These are phyloP conservation scores for Gentiana straminea DNA, from an alignment of 257 asterid species.

Conservation along the genomic window DNA sequence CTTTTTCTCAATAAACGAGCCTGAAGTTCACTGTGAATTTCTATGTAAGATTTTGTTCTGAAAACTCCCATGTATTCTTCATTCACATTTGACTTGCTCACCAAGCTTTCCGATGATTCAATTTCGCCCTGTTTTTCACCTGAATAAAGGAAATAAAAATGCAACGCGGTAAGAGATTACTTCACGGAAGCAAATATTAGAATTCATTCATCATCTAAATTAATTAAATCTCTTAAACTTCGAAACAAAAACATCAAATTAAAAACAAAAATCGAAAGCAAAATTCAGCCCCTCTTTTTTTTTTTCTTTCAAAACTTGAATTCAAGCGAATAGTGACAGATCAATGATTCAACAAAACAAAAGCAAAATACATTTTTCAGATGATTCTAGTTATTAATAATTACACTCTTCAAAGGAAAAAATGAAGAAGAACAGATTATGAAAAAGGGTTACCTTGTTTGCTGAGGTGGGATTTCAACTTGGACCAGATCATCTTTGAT, in stretches of 20 bases:
- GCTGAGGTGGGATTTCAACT: constrained; percentile 12
- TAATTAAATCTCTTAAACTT: no score
- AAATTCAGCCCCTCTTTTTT: background rate
- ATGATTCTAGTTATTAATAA: no score
- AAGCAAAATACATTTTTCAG: no score
- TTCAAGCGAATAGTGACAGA: background rate
- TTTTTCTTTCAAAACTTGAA: background rate
- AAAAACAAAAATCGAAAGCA: background rate
- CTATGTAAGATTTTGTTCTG: constrained; percentile 63
- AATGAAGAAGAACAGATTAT: background rate
- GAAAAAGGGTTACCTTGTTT: constrained; percentile 21
- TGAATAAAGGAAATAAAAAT: constrained; percentile 1
- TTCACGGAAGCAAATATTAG: no score
- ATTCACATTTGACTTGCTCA: constrained; percentile 28
- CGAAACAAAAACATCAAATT: constrained; percentile 2
- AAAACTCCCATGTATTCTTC: constrained; percentile 59
- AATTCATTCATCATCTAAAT: no score
- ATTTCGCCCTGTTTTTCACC: constrained; percentile 19
- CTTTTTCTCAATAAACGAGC: constrained; percentile 21
- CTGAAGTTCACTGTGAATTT: constrained; percentile 37
- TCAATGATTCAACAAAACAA: background rate
- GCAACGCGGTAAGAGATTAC: no score
- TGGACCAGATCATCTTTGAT: constrained; percentile 17
- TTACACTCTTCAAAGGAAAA: no score
- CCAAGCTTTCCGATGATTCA: constrained; percentile 16